Conservation (phyloP, 2,329 filamentous ascomycete genomes). For the Pestalotiopsis fici region DNA sequence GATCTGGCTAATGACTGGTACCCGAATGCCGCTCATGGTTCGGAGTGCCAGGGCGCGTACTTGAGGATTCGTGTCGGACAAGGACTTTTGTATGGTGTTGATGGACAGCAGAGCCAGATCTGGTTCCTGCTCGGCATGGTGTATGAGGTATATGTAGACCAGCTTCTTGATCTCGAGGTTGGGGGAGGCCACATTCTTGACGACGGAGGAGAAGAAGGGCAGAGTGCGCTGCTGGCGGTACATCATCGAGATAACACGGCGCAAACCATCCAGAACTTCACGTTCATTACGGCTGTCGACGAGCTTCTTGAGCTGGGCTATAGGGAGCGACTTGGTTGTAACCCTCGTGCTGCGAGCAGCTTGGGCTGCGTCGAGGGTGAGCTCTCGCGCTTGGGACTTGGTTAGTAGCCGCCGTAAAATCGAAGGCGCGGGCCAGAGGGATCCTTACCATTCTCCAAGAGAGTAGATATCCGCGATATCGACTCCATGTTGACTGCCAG, state of each 20-base stretch:
- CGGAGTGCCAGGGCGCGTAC: slow-evolving; percentile 89
- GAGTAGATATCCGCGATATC: slow-evolving; percentile 87
- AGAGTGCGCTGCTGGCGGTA: slow-evolving; percentile 87
- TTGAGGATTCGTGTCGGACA: slow-evolving; percentile 89
- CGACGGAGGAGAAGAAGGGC: slow-evolving; percentile 93
- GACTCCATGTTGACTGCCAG: slow-evolving; percentile 73
- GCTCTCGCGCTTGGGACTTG: slow-evolving; percentile 73
- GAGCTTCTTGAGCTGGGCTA: slow-evolving; percentile 89
- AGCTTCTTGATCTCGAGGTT: slow-evolving; percentile 97
- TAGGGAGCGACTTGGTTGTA: slow-evolving; percentile 67
- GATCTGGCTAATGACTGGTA: slow-evolving; percentile 97
- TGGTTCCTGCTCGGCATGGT: slow-evolving; percentile 94
- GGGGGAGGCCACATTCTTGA: slow-evolving; percentile 95
- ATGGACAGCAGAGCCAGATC: slow-evolving; percentile 95
- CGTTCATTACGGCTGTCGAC: slow-evolving; percentile 92
- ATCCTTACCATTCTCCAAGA: slow-evolving; percentile 86
- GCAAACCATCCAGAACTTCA: slow-evolving; percentile 88
- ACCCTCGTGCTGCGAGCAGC: slow-evolving; percentile 71
- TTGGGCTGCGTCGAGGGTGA: slow-evolving; percentile 95
- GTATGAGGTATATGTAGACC: slow-evolving; percentile 96
- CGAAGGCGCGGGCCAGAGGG: background rate
- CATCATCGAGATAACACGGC: slow-evolving; percentile 91
- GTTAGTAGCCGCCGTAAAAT: background rate
- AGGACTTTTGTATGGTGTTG: slow-evolving; percentile 97
- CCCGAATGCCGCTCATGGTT: slow-evolving; percentile 96